Conservation (phyloP, 495 filamentous ascomycete species). For the Penicillium chermesinum region DNA sequence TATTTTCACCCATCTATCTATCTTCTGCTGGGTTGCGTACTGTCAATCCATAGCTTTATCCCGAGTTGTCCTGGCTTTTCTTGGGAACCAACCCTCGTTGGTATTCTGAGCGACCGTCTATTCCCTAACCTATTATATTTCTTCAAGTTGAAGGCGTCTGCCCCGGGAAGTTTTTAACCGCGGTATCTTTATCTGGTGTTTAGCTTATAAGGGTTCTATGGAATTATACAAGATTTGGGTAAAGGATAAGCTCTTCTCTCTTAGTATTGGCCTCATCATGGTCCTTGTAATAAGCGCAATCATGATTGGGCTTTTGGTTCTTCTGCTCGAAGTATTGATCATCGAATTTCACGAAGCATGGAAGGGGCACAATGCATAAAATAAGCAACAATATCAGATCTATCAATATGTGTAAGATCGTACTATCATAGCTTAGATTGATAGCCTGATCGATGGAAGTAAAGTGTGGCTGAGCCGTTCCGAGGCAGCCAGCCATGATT, state of each 20-base stretch:
- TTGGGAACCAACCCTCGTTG: conserved; percentile 9
- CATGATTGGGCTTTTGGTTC: too few relatives aligned
- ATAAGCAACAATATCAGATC: too few relatives aligned
- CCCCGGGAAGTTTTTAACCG: conserved; percentile 9
- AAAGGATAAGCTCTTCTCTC: too few relatives aligned
- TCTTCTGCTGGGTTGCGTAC: conserved; percentile 5
- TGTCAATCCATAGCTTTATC: conserved; percentile 10
- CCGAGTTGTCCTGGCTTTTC: background rate
- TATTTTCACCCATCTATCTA: background rate
- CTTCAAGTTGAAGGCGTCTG: background rate
- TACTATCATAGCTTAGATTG: too few relatives aligned
- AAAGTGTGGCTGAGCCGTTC: too few relatives aligned
- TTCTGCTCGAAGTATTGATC: too few relatives aligned
- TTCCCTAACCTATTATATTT: conserved; percentile 4
- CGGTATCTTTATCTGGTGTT: background rate
- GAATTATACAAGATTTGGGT: background rate
- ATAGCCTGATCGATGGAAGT: too few relatives aligned
- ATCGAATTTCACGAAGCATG: too few relatives aligned
- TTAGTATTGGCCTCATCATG: too few relatives aligned
- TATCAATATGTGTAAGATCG: too few relatives aligned
- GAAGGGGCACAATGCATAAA: too few relatives aligned
- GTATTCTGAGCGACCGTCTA: conserved; percentile 9
- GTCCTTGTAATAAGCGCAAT: too few relatives aligned
- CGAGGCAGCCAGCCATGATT: conserved; percentile 11
- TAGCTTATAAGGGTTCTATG: background rate